These are phyloP conservation scores for Alternaria brassicae DNA, from an alignment of 2,329 filamentous ascomycete genomes.

Conservation along the genomic window DNA sequence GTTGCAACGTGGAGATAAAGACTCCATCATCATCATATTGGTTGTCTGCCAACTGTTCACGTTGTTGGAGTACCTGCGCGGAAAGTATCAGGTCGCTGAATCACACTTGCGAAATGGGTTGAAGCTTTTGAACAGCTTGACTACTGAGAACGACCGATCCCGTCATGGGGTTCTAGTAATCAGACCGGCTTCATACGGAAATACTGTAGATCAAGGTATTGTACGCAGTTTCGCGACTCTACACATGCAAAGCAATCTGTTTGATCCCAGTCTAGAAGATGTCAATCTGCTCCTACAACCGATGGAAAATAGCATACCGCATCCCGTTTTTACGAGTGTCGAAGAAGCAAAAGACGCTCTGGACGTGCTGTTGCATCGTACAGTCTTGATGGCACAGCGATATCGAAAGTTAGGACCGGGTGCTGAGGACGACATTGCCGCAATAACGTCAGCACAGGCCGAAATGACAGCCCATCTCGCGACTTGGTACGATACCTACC, in stretches of 20 bases:
- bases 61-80: slow-evolving; percentile 52
- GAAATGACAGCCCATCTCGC: background rate
- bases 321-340: background rate
- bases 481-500: slow-evolving; percentile 6
- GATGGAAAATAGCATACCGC: background rate
- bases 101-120: slow-evolving; percentile 54
- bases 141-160: background rate
- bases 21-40: slow-evolving; percentile 47
- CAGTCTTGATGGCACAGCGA: slow-evolving; percentile 1
- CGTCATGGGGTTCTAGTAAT: background rate
- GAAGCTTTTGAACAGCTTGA: slow-evolving; percentile 44
- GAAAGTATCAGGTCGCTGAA: slow-evolving; percentile 48
- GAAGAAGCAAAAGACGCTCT: slow-evolving; percentile 19
- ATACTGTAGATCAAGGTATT: slow-evolving; percentile 55
- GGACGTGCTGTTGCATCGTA: slow-evolving; percentile 11
- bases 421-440: background rate
- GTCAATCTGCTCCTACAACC: slow-evolving; percentile 1
- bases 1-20: slow-evolving; percentile 19
- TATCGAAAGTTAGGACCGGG: background rate
- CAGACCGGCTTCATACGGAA: slow-evolving; percentile 7
- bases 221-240: slow-evolving; percentile 51
- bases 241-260: slow-evolving; percentile 26
- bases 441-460: background rate
- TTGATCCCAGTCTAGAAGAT: slow-evolving; percentile 10
- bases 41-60: slow-evolving; percentile 54